Evolutionary conservation across 225 moss, liverwort and hornwort species (phyloP), one percentile per base, ranked within the genome.

Genomic region (Climacium dendroides): DNA sequence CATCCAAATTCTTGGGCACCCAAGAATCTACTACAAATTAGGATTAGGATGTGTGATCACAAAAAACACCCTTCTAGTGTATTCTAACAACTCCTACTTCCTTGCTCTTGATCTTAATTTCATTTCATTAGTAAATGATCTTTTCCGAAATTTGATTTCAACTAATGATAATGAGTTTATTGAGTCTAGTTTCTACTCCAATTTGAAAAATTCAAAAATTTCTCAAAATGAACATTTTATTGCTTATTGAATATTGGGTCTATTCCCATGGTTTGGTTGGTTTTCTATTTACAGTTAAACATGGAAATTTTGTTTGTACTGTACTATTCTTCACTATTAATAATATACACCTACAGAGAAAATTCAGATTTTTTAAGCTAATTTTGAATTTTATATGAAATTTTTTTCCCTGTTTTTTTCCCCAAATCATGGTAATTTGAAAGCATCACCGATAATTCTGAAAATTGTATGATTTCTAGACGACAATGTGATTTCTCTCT

Each of bases 211-310:
- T n/a, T 20, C 2, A 11, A 19, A 35, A 5, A 35, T 19, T 65
- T 8, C 1, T 5, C 6, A n/a, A 66, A 66, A 11, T 66, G 20
- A n/a, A 66, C 6, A 20, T n/a, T 41, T 70, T 41, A 70, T 70
- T 41, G 25, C 3, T 3, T 8, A 1, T 39, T 23, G 11, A 39
- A 37, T 9, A 41, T 15, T 71, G 9, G 5, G 0, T 3, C 28
- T 9, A 26, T 3, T 14, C 16, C 43, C 16, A 43, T 0, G 0
- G 1, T 26, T 3, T 45, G 3, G 4, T 43, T 26, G 4, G 5
- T 71, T 71, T 43, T 12, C 4, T 70, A 39, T 39, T 39, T 24
- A 39, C 3, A 24, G 0, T 39, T 67, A 39, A 39, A 69, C 0
- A 13, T 13, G 4, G 1, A 14, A 13, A 0, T 24, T 69, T 69